Conservation (phyloP, 225 moss, liverwort and hornwort genomes). For the Physcomitrellopsis africana region DNA sequence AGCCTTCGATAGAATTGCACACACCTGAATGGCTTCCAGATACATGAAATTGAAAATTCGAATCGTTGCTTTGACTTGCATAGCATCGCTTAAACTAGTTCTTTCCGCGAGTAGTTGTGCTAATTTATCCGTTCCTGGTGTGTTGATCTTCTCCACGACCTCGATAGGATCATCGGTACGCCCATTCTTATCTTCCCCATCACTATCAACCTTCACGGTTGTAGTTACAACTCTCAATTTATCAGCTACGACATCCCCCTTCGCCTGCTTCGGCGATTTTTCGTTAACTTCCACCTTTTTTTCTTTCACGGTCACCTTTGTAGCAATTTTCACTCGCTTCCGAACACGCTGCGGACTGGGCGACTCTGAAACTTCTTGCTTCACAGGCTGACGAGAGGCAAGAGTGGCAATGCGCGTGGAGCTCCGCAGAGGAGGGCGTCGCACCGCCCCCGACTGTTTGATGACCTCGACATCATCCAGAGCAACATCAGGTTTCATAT, state of each 20-base stretch:
- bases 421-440: constrained; percentile 37
- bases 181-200: neutral
- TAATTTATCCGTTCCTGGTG: constrained; percentile 29
- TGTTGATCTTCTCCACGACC: constrained; percentile 27
- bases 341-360: constrained; percentile 45
- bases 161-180: constrained; percentile 41
- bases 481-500: constrained; percentile 32
- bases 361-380: constrained; percentile 29
- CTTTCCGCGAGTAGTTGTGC: constrained; percentile 46
- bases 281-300: constrained; percentile 37
- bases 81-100: constrained; percentile 36
- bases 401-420: constrained; percentile 55
- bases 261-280: neutral
- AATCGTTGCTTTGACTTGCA: constrained; percentile 61
- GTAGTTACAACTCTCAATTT: neutral
- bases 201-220: too few relatives aligned
- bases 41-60: constrained; percentile 64
- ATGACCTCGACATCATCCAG: constrained; percentile 15
- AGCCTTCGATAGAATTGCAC: neutral
- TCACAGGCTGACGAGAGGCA: constrained; percentile 38
- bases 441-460: constrained; percentile 29
- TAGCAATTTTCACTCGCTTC: constrained; percentile 44
- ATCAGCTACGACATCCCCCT: neutral
- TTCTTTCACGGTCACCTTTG: constrained; percentile 40
- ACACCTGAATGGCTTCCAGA: constrained; percentile 60